Evolutionary conservation across 1,284 basidiomycete species (phyloP), one percentile per base, ranked within the genome.

Genomic region (Mycena citricolor): DNA sequence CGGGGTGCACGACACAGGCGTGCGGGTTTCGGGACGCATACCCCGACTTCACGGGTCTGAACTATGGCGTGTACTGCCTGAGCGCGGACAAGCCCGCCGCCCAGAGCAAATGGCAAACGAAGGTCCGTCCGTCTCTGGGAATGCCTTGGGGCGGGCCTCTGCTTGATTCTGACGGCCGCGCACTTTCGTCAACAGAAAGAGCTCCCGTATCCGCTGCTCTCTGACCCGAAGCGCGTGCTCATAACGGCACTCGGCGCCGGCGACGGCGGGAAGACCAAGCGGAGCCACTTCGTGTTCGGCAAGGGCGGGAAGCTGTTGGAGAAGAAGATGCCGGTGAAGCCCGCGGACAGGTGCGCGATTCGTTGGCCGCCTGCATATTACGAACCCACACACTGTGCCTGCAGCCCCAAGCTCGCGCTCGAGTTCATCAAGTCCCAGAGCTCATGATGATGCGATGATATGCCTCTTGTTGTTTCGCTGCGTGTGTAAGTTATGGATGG

Each of bases 261-360:
- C 2, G 80, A 82, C 34, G 86, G 83, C 3, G 87, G 84, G 33
- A 89, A 82, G 69, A 91, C 89, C 32, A 87, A 88, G 65, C 79
- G 92, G 14, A 91, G 87, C 51, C 91, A 94, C 64, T 94, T 94
- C 64, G 79, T 95, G 52, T 94, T 95, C 55, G 88, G 81, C 54
- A 87, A 90, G 63, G 90, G 88, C 8, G 93, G 91, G 1, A 89
- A 89, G 62, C 71, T 95, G 29, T 65, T 94, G 12, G 85, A 94
- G 23, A 87, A 82, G 67, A 82, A 81, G 58, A 70, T 90, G 6
- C 87, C 89, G 1, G 91, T 94, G 41, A 89, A 90, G 59, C 86
- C 92, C 2, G 81, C 62, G 0, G 87, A 93, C 39, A 90, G 87
- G 87, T 85, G 37, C 39, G 73, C 48, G 17, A 37, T 11, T 25